Evolutionary conservation across 2,329 filamentous ascomycete species (phyloP).

Genomic region (Scytalidium lignicola): DNA sequence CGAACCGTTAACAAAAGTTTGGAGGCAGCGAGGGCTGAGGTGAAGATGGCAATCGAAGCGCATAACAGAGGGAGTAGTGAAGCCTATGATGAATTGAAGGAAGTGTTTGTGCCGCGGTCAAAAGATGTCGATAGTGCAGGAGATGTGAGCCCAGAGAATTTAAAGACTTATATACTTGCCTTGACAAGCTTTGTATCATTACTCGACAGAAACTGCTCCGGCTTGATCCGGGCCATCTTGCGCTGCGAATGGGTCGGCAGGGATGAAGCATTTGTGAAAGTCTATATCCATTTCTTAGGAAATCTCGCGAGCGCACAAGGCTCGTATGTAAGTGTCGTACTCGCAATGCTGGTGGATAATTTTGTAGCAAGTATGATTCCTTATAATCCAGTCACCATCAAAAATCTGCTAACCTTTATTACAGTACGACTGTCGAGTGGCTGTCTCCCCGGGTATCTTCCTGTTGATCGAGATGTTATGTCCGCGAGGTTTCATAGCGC

Average conservation of each 20-base stretch:
- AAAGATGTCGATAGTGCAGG: slow-evolving; percentile 14
- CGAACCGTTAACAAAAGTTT: background rate
- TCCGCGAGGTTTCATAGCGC: slow-evolving; percentile 71
- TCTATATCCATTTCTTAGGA: slow-evolving; percentile 63
- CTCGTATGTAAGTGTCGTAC: slow-evolving; percentile 66
- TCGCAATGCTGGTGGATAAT: slow-evolving; percentile 76
- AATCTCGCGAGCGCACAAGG: slow-evolving; percentile 79
- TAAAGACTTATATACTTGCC: slow-evolving; percentile 58
- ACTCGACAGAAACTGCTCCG: slow-evolving; percentile 53
- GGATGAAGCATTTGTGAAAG: slow-evolving; percentile 59
- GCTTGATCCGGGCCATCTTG: slow-evolving; percentile 54
- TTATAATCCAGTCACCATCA: background rate
- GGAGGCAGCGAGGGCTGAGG: slow-evolving; percentile 32
- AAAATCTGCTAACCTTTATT: slow-evolving; percentile 33
- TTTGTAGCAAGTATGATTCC: slow-evolving; percentile 51
- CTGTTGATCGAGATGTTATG: slow-evolving; percentile 58
- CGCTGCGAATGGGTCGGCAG: slow-evolving; percentile 60
- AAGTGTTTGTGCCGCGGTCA: slow-evolving; percentile 38
- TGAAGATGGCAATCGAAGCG: slow-evolving; percentile 50
- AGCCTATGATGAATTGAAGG: slow-evolving; percentile 56
- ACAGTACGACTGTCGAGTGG: slow-evolving; percentile 32
- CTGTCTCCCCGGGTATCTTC: slow-evolving; percentile 38
- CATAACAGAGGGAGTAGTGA: slow-evolving; percentile 53
- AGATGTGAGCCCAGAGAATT: slow-evolving; percentile 37
- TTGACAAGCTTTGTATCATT: slow-evolving; percentile 57